phyloP scores from a whole-genome alignment of 306 rosid genomes.

The Clitoria ternatea region DNA sequence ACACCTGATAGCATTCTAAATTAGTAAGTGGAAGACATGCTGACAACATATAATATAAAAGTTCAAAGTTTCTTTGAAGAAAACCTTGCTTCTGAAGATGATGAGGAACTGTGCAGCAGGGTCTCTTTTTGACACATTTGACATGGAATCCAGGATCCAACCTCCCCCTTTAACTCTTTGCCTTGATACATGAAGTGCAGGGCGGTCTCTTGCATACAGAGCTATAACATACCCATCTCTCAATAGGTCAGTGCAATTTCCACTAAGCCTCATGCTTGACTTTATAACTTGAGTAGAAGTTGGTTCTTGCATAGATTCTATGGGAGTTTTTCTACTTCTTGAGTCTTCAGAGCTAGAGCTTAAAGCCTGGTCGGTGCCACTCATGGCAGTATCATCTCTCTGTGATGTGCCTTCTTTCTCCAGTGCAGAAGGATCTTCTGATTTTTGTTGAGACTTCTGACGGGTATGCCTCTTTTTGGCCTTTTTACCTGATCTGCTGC shows the following conservation, averaged over 20 bases:
- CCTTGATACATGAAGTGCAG: constrained; percentile 74
- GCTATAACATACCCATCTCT: constrained; percentile 86
- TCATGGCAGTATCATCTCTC: constrained; percentile 84
- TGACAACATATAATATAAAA: not conserved
- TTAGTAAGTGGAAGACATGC: constrained; percentile 10
- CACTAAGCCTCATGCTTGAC: constrained; percentile 55
- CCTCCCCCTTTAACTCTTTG: constrained; percentile 96
- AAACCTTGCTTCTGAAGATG: constrained; percentile 83
- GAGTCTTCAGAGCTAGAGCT: constrained; percentile 82
- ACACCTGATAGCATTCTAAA: constrained; percentile 11
- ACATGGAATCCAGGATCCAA: constrained; percentile 79
- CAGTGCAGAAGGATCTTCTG: constrained; percentile 48
- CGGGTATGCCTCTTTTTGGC: constrained; percentile 86
- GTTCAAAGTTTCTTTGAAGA: constrained; percentile 17
- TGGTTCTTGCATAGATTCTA: constrained; percentile 67
- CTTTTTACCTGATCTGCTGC: constrained; percentile 88
- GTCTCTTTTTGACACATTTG: constrained; percentile 88
- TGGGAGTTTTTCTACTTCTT: constrained; percentile 77
- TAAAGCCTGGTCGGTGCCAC: constrained; percentile 89
- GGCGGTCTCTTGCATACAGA: constrained; percentile 65
- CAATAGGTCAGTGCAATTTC: constrained; percentile 69
- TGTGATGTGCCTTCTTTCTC: constrained; percentile 76
- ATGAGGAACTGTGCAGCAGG: constrained; percentile 95
- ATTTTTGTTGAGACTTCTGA: constrained; percentile 69
- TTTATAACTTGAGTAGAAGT: constrained; percentile 48